Conservation (phyloP, 2,329 filamentous ascomycete species). For the Monosporascus sp. region DNA sequence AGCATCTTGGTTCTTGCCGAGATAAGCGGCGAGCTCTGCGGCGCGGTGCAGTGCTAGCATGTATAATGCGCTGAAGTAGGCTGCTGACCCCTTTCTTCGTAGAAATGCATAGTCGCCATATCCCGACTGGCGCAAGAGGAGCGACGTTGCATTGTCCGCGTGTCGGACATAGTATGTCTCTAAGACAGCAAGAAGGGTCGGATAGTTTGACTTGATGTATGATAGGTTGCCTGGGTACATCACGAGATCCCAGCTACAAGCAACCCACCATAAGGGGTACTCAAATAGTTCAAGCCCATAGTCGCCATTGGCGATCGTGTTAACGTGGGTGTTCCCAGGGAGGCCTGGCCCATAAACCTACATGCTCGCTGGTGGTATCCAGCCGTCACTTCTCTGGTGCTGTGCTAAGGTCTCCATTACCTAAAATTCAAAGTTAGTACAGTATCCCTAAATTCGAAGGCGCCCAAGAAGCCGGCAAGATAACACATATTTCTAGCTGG, state of each 20-base stretch:
- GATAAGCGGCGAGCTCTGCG: constrained; percentile 34
- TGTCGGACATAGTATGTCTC: constrained; percentile 42
- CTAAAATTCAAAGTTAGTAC: neutral
- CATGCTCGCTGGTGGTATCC: constrained; percentile 52
- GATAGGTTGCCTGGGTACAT: constrained; percentile 43
- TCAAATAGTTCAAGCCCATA: constrained; percentile 46
- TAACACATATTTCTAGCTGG: too few relatives aligned
- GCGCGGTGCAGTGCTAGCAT: constrained; percentile 40
- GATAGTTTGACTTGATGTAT: constrained; percentile 39
- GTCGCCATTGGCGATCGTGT: constrained; percentile 25
- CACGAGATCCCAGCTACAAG: constrained; percentile 42
- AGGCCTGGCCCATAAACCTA: constrained; percentile 17
- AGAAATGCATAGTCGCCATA: constrained; percentile 51
- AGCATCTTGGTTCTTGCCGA: constrained; percentile 29
- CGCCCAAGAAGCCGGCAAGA: neutral
- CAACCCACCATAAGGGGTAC: constrained; percentile 50
- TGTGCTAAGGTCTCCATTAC: constrained; percentile 43
- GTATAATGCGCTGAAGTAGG: constrained; percentile 50
- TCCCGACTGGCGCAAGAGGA: constrained; percentile 37
- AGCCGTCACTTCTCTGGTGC: constrained; percentile 46
- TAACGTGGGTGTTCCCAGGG: neutral
- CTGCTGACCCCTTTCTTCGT: constrained; percentile 40
- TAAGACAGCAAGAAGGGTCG: constrained; percentile 33
- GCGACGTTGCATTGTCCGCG: constrained; percentile 32
- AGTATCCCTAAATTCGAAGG: neutral